phyloP scores from a whole-genome alignment of 441 rosid genomes.

The Jatropha multifida region DNA sequence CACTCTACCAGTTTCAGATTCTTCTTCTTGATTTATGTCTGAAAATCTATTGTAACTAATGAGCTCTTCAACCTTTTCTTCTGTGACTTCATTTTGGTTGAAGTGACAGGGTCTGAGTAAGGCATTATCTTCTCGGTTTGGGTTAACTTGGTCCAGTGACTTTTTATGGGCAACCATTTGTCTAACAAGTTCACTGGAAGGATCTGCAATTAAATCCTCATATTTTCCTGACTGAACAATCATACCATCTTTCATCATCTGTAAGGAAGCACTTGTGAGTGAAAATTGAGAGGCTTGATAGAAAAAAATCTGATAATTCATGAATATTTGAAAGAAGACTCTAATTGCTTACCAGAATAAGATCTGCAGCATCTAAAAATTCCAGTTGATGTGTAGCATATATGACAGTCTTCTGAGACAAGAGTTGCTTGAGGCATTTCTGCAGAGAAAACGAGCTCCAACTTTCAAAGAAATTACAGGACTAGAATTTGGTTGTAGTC shows the following conservation, averaged over 20 bases:
- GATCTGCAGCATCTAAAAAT: conserved; percentile 65
- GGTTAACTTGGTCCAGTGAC: conserved; percentile 52
- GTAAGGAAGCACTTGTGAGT: conserved; percentile 10
- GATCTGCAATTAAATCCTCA: conserved; percentile 45
- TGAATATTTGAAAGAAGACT: not conserved
- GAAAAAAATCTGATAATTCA: not conserved
- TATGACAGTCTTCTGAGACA: conserved; percentile 61
- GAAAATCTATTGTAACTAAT: conserved; percentile 16
- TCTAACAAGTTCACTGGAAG: conserved; percentile 47
- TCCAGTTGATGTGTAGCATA: conserved; percentile 77
- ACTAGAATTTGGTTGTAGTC: too few relatives aligned
- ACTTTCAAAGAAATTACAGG: not conserved
- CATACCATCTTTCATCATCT: conserved; percentile 64
- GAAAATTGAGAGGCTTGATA: conserved; percentile 2
- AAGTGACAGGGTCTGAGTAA: conserved; percentile 16
- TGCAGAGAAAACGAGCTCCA: conserved; percentile 26
- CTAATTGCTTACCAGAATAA: conserved; percentile 51
- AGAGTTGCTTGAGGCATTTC: conserved; percentile 58
- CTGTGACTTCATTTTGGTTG: conserved; percentile 40
- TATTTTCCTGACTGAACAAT: conserved; percentile 62
- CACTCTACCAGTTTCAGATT: conserved; percentile 53
- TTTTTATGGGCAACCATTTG: conserved; percentile 54
- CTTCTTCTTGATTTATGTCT: conserved; percentile 41
- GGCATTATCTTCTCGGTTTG: conserved; percentile 23
- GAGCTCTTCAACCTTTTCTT: conserved; percentile 31